Percentiles rank a stretch among this genome's conserved stretches.
Evolutionary conservation across 345 rosid species (phyloP).

Genomic region (Salix dunnii): DNA sequence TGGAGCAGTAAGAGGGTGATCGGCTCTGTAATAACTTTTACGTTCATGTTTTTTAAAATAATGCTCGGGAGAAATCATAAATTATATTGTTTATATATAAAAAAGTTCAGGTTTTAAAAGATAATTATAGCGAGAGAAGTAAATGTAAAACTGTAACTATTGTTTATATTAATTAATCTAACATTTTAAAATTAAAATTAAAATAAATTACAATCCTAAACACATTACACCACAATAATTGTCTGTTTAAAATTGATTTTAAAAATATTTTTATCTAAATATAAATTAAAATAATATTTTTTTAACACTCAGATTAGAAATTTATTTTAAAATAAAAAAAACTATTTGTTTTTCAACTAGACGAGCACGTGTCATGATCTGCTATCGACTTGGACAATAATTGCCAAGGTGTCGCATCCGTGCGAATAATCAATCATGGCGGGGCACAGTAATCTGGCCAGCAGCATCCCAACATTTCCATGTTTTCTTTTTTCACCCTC

Average conservation of each 20-base stretch:
- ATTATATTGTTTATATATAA: too few species aligned
- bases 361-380: too few species aligned
- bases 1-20: background rate
- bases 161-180: background rate
- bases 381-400: background rate
- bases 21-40: too few species aligned
- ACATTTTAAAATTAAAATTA: background rate
- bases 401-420: background rate
- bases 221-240: too few species aligned
- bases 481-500: background rate
- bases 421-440: background rate
- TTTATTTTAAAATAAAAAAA: too few species aligned
- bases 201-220: background rate
- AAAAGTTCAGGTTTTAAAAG: too few species aligned
- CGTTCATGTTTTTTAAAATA: background rate
- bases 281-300: too few species aligned
- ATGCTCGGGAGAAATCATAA: background rate
- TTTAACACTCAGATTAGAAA: too few species aligned
- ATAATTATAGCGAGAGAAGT: too few species aligned
- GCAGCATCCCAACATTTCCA: background rate
- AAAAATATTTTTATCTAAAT: too few species aligned
- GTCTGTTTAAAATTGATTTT: too few species aligned
- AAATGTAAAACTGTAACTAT: background rate
- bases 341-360: too few species aligned
- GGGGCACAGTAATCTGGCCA: background rate